Base-by-base conservation (phyloP, 164 flowering plant species). In the Vitis rotundifolia region DNA sequence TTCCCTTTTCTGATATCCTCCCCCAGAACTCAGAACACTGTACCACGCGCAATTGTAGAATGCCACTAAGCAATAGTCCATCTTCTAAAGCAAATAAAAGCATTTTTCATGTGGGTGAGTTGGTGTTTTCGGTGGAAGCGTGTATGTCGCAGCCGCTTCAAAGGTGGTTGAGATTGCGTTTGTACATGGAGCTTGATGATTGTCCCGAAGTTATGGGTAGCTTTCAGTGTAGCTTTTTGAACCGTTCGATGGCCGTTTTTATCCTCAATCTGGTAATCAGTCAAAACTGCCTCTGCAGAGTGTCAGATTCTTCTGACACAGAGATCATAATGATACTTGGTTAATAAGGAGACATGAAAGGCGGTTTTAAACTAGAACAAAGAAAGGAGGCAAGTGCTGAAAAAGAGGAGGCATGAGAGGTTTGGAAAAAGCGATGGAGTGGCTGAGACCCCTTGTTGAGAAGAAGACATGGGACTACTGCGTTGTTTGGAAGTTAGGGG, bases 401-500 rank as follows among this genome's bases (percentile, higher is more conserved):
- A 19, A 58, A 31, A 51, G 68, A 51, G 61, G 66, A 72, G 61
- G 59, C 16, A 80, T 83, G 84, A 71, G 81, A 58, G 75, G 61
- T 53, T 61, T 80, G 55, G 83, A 86, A 57, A 71, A 68, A 60
- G 81, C 67, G 22, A 62, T 76, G 59, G 85, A 86, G 71, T 79
- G 81, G 79, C 84, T 91, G 1, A 84, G 89, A 60, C 85, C 87
- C 15, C 67, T 87, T 19, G 79, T 86, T 19, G 79, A 78, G 22
- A 59, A 73, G 14, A 73, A 76, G 15, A 60, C 56, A 11, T 91
- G 91, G 90, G 93, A 91, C 63, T 89, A 81, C 49, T 84, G 85
- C 58, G 88, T 89, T 61, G 78, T 85, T 44, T 91, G 93, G 92
- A 86, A 83, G 58, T 65, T 83, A 37, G 83, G 86, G 2, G 83